These are phyloP conservation scores for Carex scoparia DNA, from an alignment of 176 grass and related monocot genomes.

Conservation along the genomic window DNA sequence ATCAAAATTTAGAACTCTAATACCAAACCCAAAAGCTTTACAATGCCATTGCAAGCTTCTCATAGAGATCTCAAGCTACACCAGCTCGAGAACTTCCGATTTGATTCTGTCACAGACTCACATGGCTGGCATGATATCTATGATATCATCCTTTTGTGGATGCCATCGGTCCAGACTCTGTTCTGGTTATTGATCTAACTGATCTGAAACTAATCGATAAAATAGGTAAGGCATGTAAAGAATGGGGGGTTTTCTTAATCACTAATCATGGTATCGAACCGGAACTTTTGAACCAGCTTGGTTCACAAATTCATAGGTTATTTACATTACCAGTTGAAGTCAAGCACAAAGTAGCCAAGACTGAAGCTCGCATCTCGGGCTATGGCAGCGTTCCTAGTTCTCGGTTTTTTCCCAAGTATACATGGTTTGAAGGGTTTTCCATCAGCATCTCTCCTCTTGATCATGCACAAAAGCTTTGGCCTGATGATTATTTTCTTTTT, in stretches of 20 bases:
- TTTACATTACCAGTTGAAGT: constrained; percentile 34
- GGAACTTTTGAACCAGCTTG: background rate
- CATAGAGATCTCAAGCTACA: background rate
- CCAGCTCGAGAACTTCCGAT: background rate
- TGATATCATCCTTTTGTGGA: no score
- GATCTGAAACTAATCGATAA: no score
- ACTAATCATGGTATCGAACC: constrained; percentile 34
- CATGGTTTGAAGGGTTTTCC: constrained; percentile 73
- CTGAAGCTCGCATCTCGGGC: background rate
- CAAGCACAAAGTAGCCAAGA: constrained; percentile 41
- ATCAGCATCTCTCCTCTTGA: constrained; percentile 28
- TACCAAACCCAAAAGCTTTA: constrained; percentile 19
- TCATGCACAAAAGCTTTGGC: constrained; percentile 50
- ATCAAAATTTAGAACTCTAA: background rate
- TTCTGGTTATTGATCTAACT: no score
- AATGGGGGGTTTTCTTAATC: constrained; percentile 63
- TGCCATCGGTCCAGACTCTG: no score
- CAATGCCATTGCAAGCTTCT: constrained; percentile 30
- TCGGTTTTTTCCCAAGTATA: constrained; percentile 36
- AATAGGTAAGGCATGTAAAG: constrained; percentile 32
- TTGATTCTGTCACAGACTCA: constrained; percentile 42
- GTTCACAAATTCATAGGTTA: constrained; percentile 33
- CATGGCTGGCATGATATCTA: constrained; percentile 33
- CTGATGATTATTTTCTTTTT: constrained; percentile 28
- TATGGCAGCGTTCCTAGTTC: constrained; percentile 41